Conservation (phyloP, 768 basidiomycete species). For the Cyclocybe aegerita region DNA sequence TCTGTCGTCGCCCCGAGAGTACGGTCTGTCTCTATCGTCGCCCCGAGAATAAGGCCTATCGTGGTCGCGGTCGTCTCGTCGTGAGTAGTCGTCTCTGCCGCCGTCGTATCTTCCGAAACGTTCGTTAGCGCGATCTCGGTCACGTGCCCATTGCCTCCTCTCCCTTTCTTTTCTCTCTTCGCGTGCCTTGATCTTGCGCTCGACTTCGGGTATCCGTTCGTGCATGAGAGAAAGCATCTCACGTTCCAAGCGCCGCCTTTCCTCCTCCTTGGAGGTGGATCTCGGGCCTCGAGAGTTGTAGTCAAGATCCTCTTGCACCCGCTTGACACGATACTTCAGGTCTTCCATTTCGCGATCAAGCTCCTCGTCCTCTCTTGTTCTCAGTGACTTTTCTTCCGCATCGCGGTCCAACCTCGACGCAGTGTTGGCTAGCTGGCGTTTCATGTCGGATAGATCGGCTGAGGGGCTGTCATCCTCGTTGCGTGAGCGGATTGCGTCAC, state of each 20-base stretch:
- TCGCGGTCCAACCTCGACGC: slow-evolving; percentile 78
- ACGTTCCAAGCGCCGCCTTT: slow-evolving; percentile 82
- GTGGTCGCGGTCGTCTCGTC: slow-evolving; percentile 50
- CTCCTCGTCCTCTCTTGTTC: slow-evolving; percentile 82
- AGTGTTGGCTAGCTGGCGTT: slow-evolving; percentile 76
- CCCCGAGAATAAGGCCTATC: slow-evolving; percentile 23
- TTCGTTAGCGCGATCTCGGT: slow-evolving; percentile 84
- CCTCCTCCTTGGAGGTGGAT: slow-evolving; percentile 75
- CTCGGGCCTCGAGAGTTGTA: slow-evolving; percentile 78
- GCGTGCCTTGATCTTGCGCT: slow-evolving; percentile 76
- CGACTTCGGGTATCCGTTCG: slow-evolving; percentile 88
- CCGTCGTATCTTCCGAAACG: slow-evolving; percentile 70
- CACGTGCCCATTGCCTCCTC: slow-evolving; percentile 73
- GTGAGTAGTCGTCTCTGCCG: slow-evolving; percentile 43
- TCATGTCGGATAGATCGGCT: slow-evolving; percentile 83
- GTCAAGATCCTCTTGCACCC: slow-evolving; percentile 90
- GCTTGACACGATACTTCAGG: slow-evolving; percentile 77
- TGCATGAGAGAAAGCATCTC: slow-evolving; percentile 86
- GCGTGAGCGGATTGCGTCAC: slow-evolving; percentile 73
- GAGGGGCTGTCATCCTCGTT: slow-evolving; percentile 62
- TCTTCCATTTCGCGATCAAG: slow-evolving; percentile 91
- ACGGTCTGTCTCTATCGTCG: slow-evolving; percentile 16
- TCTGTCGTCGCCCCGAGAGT: slow-evolving; percentile 38
- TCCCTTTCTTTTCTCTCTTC: slow-evolving; percentile 78
- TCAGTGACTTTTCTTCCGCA: slow-evolving; percentile 57